A percentile compares a stretch with the other conserved stretches of the same genome.
Conservation (phyloP, 495 filamentous ascomycete species). For the Penicillium simplicissimum region DNA sequence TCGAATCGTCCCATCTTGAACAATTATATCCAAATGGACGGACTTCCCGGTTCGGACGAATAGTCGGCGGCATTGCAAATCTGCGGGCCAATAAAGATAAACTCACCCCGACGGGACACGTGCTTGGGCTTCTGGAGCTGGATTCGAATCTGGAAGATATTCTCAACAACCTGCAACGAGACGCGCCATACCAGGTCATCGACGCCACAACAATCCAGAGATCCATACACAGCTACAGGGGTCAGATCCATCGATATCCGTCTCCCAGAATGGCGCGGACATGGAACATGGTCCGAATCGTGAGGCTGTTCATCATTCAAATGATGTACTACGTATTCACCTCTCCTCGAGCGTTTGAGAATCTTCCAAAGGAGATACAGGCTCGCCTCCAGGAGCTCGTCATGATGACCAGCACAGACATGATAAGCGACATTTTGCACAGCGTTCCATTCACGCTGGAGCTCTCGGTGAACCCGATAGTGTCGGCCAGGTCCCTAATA, state of each 20-base stretch:
- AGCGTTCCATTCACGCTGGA: neutral
- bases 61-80: neutral
- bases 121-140: neutral
- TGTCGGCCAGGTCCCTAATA: neutral
- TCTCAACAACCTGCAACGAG: neutral
- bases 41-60: neutral
- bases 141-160: neutral
- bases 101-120: neutral
- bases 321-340: neutral
- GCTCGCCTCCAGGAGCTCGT: neutral
- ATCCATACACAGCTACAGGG: neutral
- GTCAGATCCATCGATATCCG: neutral
- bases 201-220: neutral
- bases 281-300: neutral
- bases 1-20: neutral
- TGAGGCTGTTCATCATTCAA: neutral
- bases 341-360: neutral
- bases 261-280: neutral
- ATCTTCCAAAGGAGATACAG: neutral
- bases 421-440: slow-evolving; percentile 1
- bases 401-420: neutral
- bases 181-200: neutral
- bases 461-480: neutral
- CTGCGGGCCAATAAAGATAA: neutral
- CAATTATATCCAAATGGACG: neutral